Conservation (phyloP, 2,329 filamentous ascomycete species). For the Fusarium neocosmosporiellum region DNA sequence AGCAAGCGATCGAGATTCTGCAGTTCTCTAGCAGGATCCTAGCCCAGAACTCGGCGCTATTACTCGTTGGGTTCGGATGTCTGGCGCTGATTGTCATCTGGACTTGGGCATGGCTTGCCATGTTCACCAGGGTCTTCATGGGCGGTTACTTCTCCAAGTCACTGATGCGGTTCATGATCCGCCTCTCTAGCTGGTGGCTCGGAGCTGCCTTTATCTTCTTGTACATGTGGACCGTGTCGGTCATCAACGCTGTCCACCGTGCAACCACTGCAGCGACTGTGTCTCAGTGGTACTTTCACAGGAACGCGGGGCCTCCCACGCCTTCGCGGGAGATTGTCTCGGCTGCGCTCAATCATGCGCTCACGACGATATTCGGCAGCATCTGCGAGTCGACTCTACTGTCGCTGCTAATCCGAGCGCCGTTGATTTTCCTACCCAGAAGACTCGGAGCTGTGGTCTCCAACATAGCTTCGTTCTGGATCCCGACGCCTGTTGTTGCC, state of each 20-base stretch:
- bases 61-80: slow-evolving; percentile 84
- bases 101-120: slow-evolving; percentile 96
- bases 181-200: slow-evolving; percentile 92
- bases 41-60: slow-evolving; percentile 82
- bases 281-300: slow-evolving; percentile 99
- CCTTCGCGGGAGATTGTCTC: slow-evolving; percentile 84
- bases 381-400: slow-evolving; percentile 90
- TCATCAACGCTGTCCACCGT: slow-evolving; percentile 89
- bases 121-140: slow-evolving; percentile 96
- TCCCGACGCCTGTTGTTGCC: slow-evolving; percentile 86
- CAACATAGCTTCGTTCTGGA: slow-evolving; percentile 80
- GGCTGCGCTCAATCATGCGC: slow-evolving; percentile 84
- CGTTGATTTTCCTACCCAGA: slow-evolving; percentile 83
- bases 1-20: slow-evolving; percentile 86
- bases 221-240: slow-evolving; percentile 93
- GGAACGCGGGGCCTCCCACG: slow-evolving; percentile 81
- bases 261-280: slow-evolving; percentile 94
- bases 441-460: slow-evolving; percentile 74
- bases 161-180: slow-evolving; percentile 78
- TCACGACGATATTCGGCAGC: slow-evolving; percentile 89
- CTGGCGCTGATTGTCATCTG: slow-evolving; percentile 82
- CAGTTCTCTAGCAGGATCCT: slow-evolving; percentile 93
- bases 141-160: slow-evolving; percentile 82
- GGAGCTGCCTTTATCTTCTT: slow-evolving; percentile 92
- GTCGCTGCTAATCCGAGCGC: slow-evolving; percentile 82